Evolutionary conservation across 1,139 yeast species (phyloP).

Genomic region (Candida buenavistaensis): DNA sequence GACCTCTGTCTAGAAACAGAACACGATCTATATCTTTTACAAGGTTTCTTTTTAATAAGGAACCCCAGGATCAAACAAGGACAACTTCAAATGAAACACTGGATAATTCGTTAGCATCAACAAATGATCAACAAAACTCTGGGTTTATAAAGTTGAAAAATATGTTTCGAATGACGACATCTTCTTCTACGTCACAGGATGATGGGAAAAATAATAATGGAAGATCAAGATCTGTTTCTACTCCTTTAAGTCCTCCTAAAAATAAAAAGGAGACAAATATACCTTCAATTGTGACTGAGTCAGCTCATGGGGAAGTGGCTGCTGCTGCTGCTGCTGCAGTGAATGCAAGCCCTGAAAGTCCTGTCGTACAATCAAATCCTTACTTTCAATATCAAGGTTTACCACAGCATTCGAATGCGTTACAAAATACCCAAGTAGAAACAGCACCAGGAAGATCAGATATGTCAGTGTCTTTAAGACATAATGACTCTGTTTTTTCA

Average conservation of each 20-base stretch:
- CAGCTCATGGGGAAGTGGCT: conserved; percentile 1
- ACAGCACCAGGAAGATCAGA: conserved; percentile 16
- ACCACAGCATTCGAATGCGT: conserved; percentile 45
- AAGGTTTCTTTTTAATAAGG: conserved; percentile 18
- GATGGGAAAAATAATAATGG: conserved; percentile 4
- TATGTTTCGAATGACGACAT: conserved; percentile 13
- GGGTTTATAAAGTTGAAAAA: conserved; percentile 12
- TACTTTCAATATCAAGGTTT: conserved; percentile 57
- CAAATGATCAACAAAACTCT: conserved; percentile 4
- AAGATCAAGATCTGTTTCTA: conserved; percentile 7
- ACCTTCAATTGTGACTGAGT: neutral
- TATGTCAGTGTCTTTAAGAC: conserved; percentile 39
- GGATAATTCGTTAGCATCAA: conserved; percentile 7
- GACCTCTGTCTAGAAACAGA: conserved; percentile 14
- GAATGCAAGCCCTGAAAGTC: conserved; percentile 18
- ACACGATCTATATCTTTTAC: conserved; percentile 22
- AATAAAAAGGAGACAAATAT: conserved; percentile 2
- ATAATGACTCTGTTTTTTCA: conserved; percentile 43
- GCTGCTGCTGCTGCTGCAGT: conserved; percentile 8
- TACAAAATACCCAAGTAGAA: conserved; percentile 7
- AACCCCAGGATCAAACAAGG: conserved; percentile 9
- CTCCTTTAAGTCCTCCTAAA: conserved; percentile 7
- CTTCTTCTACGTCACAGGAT: conserved; percentile 7
- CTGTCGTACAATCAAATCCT: conserved; percentile 43
- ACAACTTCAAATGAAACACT: conserved; percentile 11